Evolutionary conservation across 495 filamentous ascomycete species (phyloP).

Genomic region (Rhizodiscina lignyota): DNA sequence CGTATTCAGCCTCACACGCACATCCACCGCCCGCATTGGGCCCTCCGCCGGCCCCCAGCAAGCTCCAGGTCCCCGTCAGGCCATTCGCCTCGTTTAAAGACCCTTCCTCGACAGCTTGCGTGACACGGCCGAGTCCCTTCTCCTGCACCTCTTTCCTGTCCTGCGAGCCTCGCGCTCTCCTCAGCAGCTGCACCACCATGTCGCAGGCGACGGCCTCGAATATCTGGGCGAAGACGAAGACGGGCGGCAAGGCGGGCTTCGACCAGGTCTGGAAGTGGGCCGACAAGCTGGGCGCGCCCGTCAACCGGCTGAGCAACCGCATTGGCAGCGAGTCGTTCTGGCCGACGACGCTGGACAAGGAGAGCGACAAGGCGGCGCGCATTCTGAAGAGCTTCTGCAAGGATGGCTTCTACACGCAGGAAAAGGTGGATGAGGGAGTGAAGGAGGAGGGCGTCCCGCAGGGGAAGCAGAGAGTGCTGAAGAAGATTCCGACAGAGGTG

Average conservation of each 20-base stretch:
- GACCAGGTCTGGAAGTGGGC: slow-evolving; percentile 27
- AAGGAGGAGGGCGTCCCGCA: slow-evolving; percentile 34
- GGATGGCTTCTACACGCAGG: slow-evolving; percentile 43
- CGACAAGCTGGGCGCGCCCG: slow-evolving; percentile 40
- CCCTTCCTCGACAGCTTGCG: too few species aligned
- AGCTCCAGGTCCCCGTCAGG: too few species aligned
- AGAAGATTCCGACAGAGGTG: slow-evolving; percentile 63
- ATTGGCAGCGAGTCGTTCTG: slow-evolving; percentile 67
- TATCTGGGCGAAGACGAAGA: slow-evolving; percentile 25
- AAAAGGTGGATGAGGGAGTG: slow-evolving; percentile 23
- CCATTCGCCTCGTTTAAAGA: too few species aligned
- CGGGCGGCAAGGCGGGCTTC: slow-evolving; percentile 27
- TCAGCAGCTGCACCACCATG: slow-evolving; percentile 3
- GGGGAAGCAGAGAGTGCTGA: slow-evolving; percentile 50
- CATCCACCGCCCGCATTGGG: too few species aligned
- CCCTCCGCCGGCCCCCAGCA: too few species aligned
- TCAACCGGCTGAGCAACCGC: slow-evolving; percentile 57
- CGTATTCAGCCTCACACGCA: too few species aligned
- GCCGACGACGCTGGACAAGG: slow-evolving; percentile 64
- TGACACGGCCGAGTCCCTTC: too few species aligned
- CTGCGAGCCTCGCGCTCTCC: too few species aligned
- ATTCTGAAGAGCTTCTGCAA: slow-evolving; percentile 69
- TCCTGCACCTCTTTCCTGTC: too few species aligned
- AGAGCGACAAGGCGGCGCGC: slow-evolving; percentile 68
- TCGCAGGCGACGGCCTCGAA: slow-evolving; percentile 5